A percentile compares a stretch with the other conserved stretches of the same genome.
phyloP scores from a whole-genome alignment of 495 filamentous ascomycete species.

The Penicillium coprophilum region DNA sequence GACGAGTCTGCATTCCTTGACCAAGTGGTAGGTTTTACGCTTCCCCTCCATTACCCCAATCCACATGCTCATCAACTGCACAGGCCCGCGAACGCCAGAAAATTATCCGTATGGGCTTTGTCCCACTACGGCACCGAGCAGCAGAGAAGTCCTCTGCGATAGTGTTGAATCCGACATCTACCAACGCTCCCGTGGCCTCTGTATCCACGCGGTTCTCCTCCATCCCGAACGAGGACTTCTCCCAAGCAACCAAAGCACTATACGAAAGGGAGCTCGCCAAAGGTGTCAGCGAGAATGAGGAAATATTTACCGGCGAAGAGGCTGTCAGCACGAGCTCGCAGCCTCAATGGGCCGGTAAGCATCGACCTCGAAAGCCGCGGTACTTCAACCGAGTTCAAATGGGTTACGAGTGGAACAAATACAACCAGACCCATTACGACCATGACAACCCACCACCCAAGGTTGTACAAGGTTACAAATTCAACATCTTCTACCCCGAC shows the following conservation, averaged over 20 bases:
- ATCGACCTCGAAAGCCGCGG: conserved; percentile 87
- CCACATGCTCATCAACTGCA: conserved; percentile 4
- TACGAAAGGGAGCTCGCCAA: conserved; percentile 93
- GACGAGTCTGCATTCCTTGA: conserved; percentile 63
- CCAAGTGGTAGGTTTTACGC: conserved; percentile 47
- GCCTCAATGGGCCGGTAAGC: conserved; percentile 84
- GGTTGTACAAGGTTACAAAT: conserved; percentile 98
- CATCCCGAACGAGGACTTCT: conserved; percentile 79
- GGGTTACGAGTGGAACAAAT: conserved; percentile 99
- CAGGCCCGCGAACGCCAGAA: conserved; percentile 61
- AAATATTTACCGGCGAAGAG: conserved; percentile 93
- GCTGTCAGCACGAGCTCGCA: conserved; percentile 62
- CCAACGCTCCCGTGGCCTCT: conserved; percentile 34
- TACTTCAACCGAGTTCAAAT: conserved; percentile 99
- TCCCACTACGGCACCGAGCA: conserved; percentile 58
- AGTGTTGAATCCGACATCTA: conserved; percentile 29
- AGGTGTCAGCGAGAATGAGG: conserved; percentile 89
- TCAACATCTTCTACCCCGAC: conserved; percentile 99
- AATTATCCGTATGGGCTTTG: conserved; percentile 66
- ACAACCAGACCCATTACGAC: conserved; percentile 99
- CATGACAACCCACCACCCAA: conserved; percentile 98
- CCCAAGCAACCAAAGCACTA: conserved; percentile 83
- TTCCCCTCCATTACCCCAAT: not conserved
- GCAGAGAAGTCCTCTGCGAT: conserved; percentile 48
- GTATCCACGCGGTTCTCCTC: conserved; percentile 72